Conservation (phyloP, 1,139 yeast species). For the Yamadazyma mexicana region DNA sequence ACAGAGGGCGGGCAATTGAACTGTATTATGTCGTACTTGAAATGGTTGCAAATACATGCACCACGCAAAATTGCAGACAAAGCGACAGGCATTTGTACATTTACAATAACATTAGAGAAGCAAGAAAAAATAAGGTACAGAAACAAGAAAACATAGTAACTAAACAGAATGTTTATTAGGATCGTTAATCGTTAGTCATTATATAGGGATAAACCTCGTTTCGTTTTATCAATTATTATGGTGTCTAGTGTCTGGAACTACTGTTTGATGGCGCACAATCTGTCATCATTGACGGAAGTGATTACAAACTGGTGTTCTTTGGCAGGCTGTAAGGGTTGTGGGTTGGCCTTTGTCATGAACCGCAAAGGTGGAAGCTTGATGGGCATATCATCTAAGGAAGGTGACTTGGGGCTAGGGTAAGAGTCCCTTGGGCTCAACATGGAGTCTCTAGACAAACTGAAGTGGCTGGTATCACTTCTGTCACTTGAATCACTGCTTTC, state of each 20-base stretch:
- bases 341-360: slow-evolving; percentile 2
- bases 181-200: neutral
- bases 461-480: slow-evolving; percentile 6
- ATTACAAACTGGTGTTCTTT: slow-evolving; percentile 10
- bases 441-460: neutral
- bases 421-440: slow-evolving; percentile 4
- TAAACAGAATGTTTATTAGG: no score
- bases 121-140: no score
- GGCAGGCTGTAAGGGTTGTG: neutral
- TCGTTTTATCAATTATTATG: no score
- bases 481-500: slow-evolving; percentile 7
- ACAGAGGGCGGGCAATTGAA: no score
- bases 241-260: no score
- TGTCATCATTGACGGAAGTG: slow-evolving; percentile 14
- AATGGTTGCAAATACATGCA: no score
- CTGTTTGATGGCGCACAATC: slow-evolving; percentile 9
- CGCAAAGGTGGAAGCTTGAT: slow-evolving; percentile 13
- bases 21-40: no score
- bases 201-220: no score
- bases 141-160: no score
- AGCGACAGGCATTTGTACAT: no score
- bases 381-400: slow-evolving; percentile 8
- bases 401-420: slow-evolving; percentile 14
- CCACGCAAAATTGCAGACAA: no score
- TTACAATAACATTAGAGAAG: no score